Conservation (phyloP, 1,284 basidiomycete genomes). For the Sparassis latifolia region DNA sequence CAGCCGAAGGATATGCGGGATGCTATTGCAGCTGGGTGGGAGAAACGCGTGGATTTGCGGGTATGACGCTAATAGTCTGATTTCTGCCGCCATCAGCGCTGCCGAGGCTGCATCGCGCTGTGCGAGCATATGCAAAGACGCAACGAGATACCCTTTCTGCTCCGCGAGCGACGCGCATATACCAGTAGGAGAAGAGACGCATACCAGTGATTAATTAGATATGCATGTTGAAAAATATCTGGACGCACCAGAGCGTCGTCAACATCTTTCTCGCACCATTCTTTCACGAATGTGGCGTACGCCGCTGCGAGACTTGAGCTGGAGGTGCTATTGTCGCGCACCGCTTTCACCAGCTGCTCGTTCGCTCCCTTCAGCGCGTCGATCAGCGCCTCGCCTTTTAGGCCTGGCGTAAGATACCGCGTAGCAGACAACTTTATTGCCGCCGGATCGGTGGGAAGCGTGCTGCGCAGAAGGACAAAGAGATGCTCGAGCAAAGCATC, state of each 20-base stretch:
- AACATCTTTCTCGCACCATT: slow-evolving; percentile 44
- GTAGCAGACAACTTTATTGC: slow-evolving; percentile 49
- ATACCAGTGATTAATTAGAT: too few relatives aligned
- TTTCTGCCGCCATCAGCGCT: slow-evolving; percentile 38
- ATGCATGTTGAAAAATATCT: not conserved
- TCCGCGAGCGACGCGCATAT: not conserved
- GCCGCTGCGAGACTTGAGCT: slow-evolving; percentile 29
- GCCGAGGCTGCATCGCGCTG: slow-evolving; percentile 26
- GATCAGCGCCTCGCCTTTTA: slow-evolving; percentile 42
- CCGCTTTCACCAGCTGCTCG: slow-evolving; percentile 40
- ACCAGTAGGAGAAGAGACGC: not conserved
- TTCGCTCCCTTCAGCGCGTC: slow-evolving; percentile 53
- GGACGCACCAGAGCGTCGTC: slow-evolving; percentile 50
- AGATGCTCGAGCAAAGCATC: slow-evolving; percentile 47
- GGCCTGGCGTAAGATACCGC: slow-evolving; percentile 33
- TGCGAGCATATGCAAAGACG: slow-evolving; percentile 41
- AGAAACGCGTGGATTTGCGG: slow-evolving; percentile 17
- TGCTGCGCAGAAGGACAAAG: slow-evolving; percentile 39
- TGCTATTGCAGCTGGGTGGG: slow-evolving; percentile 24
- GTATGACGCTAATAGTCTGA: slow-evolving; percentile 34
- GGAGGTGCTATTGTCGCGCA: slow-evolving; percentile 14
- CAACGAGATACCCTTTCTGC: slow-evolving; percentile 48
- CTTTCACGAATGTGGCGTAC: slow-evolving; percentile 52
- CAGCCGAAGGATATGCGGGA: slow-evolving; percentile 31
- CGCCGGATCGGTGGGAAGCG: slow-evolving; percentile 41